Conservation (phyloP, 2,329 filamentous ascomycete species). For the Beauveria scarabaeidicola region DNA sequence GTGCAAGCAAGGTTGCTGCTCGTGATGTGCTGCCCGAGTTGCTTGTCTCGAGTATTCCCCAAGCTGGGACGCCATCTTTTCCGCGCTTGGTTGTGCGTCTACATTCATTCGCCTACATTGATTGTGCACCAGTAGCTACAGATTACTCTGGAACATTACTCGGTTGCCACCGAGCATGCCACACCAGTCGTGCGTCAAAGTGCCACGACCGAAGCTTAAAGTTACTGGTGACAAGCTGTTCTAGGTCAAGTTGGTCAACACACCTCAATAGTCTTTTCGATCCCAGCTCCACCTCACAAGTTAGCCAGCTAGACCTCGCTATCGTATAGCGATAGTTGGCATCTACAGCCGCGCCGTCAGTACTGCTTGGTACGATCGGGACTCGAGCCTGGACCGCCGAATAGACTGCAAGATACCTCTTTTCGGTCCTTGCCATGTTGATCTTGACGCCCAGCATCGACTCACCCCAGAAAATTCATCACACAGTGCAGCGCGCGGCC, state of each 20-base stretch:
- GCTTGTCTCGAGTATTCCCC: slow-evolving; percentile 1
- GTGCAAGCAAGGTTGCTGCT: background rate
- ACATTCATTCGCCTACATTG: background rate
- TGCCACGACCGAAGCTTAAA: background rate
- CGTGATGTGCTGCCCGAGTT: slow-evolving; percentile 4
- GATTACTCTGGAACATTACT: background rate
- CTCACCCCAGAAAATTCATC: background rate
- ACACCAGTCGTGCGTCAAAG: background rate
- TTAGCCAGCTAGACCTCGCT: too few relatives aligned
- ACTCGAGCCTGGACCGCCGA: background rate
- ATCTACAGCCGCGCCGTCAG: background rate
- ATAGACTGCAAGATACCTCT: background rate
- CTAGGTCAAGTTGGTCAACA: too few relatives aligned
- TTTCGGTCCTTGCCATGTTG: background rate
- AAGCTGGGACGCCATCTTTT: background rate
- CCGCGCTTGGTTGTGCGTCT: background rate
- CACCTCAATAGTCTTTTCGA: background rate
- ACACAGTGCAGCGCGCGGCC: background rate
- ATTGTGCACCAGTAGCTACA: too few relatives aligned
- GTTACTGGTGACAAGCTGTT: too few relatives aligned
- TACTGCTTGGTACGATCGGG: background rate
- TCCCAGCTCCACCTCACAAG: background rate
- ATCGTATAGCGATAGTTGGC: too few relatives aligned
- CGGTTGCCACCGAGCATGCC: background rate
- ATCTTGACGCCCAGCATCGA: background rate